A percentile compares a stretch with the other conserved stretches of the same genome.
Evolutionary conservation across 1,284 basidiomycete species (phyloP).

Genomic region (Polyporus tsugae): DNA sequence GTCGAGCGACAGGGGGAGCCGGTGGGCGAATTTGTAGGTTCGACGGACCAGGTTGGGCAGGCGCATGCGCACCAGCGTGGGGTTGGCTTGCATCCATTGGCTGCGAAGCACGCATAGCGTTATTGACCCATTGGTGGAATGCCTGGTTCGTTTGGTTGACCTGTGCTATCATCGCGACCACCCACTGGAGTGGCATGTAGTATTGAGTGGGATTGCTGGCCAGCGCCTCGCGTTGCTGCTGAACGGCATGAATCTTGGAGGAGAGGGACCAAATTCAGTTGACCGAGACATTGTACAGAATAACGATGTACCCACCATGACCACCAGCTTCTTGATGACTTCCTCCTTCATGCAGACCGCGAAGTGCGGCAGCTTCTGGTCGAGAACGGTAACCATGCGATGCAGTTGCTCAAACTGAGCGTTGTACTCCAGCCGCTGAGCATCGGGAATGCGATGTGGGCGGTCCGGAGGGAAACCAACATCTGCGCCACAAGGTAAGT

Average conservation of each 20-base stretch:
- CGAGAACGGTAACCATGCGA: slow-evolving; percentile 54
- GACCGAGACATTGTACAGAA: neutral
- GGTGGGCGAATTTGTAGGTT: slow-evolving; percentile 11
- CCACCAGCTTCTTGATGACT: slow-evolving; percentile 53
- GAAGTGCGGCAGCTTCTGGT: slow-evolving; percentile 58
- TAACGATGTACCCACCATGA: slow-evolving; percentile 55
- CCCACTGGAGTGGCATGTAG: slow-evolving; percentile 52
- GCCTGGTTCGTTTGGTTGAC: slow-evolving; percentile 50
- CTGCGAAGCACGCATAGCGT: neutral
- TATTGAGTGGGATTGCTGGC: slow-evolving; percentile 55
- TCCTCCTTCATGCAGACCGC: slow-evolving; percentile 55
- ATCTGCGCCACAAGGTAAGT: neutral
- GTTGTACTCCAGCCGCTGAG: slow-evolving; percentile 61
- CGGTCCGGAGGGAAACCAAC: neutral
- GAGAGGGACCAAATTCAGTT: neutral
- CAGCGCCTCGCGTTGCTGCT: slow-evolving; percentile 58
- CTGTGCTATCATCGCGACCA: slow-evolving; percentile 58
- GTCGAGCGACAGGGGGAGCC: slow-evolving; percentile 7
- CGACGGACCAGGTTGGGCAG: slow-evolving; percentile 4
- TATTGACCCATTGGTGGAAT: slow-evolving; percentile 40
- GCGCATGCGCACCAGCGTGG: neutral
- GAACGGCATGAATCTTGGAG: slow-evolving; percentile 56
- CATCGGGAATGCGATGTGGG: slow-evolving; percentile 48
- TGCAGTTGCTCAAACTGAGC: slow-evolving; percentile 55
- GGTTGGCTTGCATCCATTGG: neutral